Evolutionary conservation across 768 basidiomycete species (phyloP).

Genomic region (Kwoniella dendrophila): DNA sequence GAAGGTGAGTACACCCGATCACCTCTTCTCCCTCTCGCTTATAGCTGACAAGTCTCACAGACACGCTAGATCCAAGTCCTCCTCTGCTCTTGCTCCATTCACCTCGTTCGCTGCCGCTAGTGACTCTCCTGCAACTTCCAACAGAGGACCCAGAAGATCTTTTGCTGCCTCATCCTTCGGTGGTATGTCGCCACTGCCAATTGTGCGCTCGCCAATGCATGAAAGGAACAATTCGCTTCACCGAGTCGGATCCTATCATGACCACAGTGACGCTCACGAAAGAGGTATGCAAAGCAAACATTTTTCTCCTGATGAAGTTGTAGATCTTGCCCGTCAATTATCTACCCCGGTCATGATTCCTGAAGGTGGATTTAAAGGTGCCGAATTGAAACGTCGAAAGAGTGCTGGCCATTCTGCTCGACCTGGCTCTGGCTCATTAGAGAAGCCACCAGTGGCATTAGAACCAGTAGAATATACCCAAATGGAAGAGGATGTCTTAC

Average conservation of each 20-base stretch:
- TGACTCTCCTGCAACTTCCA: constrained; percentile 38
- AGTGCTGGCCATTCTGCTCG: constrained; percentile 24
- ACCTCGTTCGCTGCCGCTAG: constrained; percentile 13
- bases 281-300: constrained; percentile 33
- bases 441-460: constrained; percentile 39
- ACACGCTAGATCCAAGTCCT: constrained; percentile 43
- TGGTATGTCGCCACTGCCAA: constrained; percentile 31
- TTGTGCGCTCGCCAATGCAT: constrained; percentile 25
- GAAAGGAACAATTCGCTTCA: constrained; percentile 21
- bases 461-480: constrained; percentile 56
- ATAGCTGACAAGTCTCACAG: not conserved
- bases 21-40: not conserved
- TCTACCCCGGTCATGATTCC: constrained; percentile 43
- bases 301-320: constrained; percentile 49
- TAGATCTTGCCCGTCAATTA: constrained; percentile 45
- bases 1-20: constrained; percentile 7
- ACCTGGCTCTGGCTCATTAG: constrained; percentile 1
- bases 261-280: constrained; percentile 7
- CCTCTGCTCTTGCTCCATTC: constrained; percentile 43
- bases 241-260: constrained; percentile 28
- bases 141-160: constrained; percentile 44
- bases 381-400: constrained; percentile 46
- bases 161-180: constrained; percentile 47
- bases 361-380: constrained; percentile 45
- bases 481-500: constrained; percentile 66